phyloP scores from a whole-genome alignment of 2,329 filamentous ascomycete species.

The Neonectria sp. region DNA sequence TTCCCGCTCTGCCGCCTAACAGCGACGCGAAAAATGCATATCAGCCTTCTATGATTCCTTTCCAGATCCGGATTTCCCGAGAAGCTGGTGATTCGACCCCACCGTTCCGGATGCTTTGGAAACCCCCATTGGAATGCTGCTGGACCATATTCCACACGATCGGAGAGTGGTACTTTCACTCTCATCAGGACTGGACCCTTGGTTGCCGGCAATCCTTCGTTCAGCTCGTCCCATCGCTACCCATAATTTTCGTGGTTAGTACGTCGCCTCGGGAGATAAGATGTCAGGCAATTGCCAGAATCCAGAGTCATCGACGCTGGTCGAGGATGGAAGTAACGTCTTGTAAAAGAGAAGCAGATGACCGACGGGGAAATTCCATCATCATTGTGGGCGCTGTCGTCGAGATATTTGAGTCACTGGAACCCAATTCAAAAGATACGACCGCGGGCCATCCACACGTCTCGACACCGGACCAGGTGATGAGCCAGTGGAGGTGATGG shows the following conservation, averaged over 20 bases:
- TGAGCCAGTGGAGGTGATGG: not conserved
- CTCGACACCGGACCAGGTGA: not conserved
- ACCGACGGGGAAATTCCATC: not conserved
- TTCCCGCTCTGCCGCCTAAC: conserved; percentile 3
- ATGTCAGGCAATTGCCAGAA: not conserved
- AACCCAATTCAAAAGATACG: not conserved
- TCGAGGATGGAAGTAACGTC: not conserved
- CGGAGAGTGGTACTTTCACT: not conserved
- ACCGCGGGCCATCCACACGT: not conserved
- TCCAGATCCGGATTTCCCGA: conserved; percentile 11
- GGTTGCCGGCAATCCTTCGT: too few species aligned
- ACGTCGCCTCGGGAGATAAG: not conserved
- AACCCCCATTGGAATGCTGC: not conserved
- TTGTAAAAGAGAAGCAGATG: not conserved
- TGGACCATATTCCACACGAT: not conserved
- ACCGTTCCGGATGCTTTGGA: not conserved
- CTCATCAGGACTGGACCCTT: not conserved
- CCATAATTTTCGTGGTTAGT: not conserved
- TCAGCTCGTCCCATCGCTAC: not conserved
- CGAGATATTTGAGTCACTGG: not conserved
- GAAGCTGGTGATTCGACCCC: conserved; percentile 3
- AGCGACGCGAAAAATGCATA: not conserved
- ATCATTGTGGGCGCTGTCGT: not conserved
- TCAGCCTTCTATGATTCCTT: conserved; percentile 13
- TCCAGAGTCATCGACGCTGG: not conserved